Evolutionary conservation across 2,329 filamentous ascomycete species (phyloP).

Genomic region (Microdochium nivale): DNA sequence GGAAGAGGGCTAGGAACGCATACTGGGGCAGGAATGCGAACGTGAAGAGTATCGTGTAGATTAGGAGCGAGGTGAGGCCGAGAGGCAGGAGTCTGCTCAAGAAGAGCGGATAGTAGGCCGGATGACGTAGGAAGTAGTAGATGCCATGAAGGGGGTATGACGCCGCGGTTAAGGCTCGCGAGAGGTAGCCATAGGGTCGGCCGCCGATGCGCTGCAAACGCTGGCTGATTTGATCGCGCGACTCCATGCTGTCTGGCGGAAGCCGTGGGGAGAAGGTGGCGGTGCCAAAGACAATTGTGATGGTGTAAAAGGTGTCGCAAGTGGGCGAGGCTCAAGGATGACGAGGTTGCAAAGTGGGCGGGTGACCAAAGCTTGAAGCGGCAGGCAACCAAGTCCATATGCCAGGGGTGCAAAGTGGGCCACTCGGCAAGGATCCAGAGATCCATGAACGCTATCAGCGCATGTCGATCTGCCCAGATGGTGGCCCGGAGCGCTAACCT

Average conservation of each 20-base stretch:
- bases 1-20: conserved; percentile 82
- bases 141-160: conserved; percentile 63
- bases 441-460: no score
- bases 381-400: no score
- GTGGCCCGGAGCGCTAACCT: no score
- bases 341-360: no score
- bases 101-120: conserved; percentile 77
- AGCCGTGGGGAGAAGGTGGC: neutral
- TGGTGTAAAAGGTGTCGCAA: neutral
- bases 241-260: neutral
- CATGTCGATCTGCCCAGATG: no score
- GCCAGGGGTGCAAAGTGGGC: no score
- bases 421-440: no score
- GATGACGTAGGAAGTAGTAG: conserved; percentile 69
- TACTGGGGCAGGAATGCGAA: conserved; percentile 86
- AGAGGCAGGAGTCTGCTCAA: conserved; percentile 70
- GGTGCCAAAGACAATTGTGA: neutral
- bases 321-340: no score
- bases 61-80: conserved; percentile 70
- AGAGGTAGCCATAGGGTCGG: conserved; percentile 30
- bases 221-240: neutral
- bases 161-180: conserved; percentile 34
- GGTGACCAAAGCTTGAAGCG: no score
- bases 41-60: conserved; percentile 79
- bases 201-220: neutral